Evolutionary conservation across 2,329 filamentous ascomycete genomes (phyloP).

Genomic region (Epichloe typhina): DNA sequence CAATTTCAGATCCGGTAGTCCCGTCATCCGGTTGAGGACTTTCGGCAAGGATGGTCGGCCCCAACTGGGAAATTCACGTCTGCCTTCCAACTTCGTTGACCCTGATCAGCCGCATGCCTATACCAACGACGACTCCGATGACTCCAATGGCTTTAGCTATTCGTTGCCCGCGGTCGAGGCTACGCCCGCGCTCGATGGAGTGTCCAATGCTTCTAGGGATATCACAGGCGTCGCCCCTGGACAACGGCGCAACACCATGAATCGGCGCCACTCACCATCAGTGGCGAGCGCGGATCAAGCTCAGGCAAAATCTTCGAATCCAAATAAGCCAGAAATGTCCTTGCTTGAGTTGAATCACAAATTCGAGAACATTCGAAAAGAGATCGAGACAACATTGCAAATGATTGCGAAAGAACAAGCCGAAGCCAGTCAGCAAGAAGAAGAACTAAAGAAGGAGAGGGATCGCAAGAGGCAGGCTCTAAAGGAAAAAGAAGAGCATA

Average conservation of each 20-base stretch:
- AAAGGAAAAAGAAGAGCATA: constrained; percentile 85
- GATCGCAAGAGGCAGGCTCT: constrained; percentile 64
- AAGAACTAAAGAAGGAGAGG: constrained; percentile 61
- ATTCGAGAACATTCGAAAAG: constrained; percentile 66
- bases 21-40: constrained; percentile 73
- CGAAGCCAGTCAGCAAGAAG: constrained; percentile 52
- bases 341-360: constrained; percentile 69
- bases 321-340: constrained; percentile 48
- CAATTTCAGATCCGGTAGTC: constrained; percentile 84
- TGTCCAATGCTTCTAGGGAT: constrained; percentile 52
- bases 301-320: constrained; percentile 28
- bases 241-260: constrained; percentile 43
- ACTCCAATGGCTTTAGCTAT: constrained; percentile 31
- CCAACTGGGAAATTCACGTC: constrained; percentile 40
- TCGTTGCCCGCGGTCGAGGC: constrained; percentile 48
- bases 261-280: constrained; percentile 63
- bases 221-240: constrained; percentile 30
- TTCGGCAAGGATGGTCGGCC: constrained; percentile 51
- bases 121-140: constrained; percentile 30
- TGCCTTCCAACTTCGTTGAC: constrained; percentile 42
- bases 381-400: constrained; percentile 66
- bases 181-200: constrained; percentile 46
- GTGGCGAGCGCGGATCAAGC: constrained; percentile 41
- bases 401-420: constrained; percentile 60
- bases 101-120: constrained; percentile 33